Conservation (phyloP, 1,284 basidiomycete species). For the Phylloboletellus chloephorus region DNA sequence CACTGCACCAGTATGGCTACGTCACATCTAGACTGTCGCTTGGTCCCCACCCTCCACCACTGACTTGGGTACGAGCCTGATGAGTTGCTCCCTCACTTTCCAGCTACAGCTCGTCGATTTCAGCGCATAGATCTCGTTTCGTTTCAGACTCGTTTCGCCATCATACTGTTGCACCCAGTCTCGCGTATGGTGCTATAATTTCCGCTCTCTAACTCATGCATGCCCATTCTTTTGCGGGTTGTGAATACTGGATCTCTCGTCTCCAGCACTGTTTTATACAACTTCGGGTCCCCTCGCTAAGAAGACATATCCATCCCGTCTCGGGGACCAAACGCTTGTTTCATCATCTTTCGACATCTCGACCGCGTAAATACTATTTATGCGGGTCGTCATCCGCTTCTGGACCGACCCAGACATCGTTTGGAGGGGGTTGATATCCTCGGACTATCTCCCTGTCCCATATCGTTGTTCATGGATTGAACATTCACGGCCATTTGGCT, state of each 20-base stretch:
- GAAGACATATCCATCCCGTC: slow-evolving; percentile 66
- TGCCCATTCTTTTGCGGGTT: slow-evolving; percentile 31
- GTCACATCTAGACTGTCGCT: slow-evolving; percentile 34
- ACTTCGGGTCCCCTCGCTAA: slow-evolving; percentile 35
- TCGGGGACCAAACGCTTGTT: slow-evolving; percentile 31
- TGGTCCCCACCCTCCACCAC: slow-evolving; percentile 33
- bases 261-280: slow-evolving; percentile 26
- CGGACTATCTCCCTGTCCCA: slow-evolving; percentile 29
- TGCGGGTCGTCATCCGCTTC: slow-evolving; percentile 22
- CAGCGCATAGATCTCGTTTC: slow-evolving; percentile 25
- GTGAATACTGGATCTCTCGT: slow-evolving; percentile 35
- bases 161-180: slow-evolving; percentile 27
- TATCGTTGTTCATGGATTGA: slow-evolving; percentile 37
- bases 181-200: slow-evolving; percentile 31
- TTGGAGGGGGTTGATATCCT: slow-evolving; percentile 30
- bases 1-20: slow-evolving; percentile 38
- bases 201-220: slow-evolving; percentile 33
- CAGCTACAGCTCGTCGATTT: slow-evolving; percentile 20
- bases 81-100: slow-evolving; percentile 8
- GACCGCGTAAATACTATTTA: slow-evolving; percentile 33
- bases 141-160: slow-evolving; percentile 18
- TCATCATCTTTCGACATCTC: slow-evolving; percentile 32
- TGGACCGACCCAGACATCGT: slow-evolving; percentile 21
- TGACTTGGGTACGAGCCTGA: slow-evolving; percentile 50
- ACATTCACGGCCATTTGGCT: slow-evolving; percentile 26